A percentile compares a stretch with the other conserved stretches of the same genome.
These are phyloP conservation scores for Diaporthe amygdali DNA, from an alignment of 2,329 filamentous ascomycete genomes.

Conservation along the genomic window DNA sequence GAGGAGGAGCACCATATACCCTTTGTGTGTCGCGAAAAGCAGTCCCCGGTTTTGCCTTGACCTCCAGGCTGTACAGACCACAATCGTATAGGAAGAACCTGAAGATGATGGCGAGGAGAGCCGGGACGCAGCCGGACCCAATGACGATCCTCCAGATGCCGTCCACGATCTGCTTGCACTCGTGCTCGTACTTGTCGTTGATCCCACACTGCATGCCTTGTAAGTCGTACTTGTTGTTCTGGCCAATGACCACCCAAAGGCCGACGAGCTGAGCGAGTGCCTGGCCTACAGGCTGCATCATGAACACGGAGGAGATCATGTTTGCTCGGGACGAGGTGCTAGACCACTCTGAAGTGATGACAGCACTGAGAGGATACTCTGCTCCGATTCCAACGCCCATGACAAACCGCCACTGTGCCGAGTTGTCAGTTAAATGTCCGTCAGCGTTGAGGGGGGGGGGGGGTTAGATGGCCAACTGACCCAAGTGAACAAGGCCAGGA, in stretches of 20 bases:
- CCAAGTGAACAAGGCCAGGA: slow-evolving; percentile 56
- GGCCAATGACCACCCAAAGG: slow-evolving; percentile 55
- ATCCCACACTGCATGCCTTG: slow-evolving; percentile 54
- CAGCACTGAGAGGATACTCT: slow-evolving; percentile 70
- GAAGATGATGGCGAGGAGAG: slow-evolving; percentile 67
- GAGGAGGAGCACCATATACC: slow-evolving; percentile 54
- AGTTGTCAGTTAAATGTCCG: neutral
- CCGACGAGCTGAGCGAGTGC: slow-evolving; percentile 68
- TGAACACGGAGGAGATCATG: slow-evolving; percentile 72
- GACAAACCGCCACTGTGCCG: slow-evolving; percentile 54
- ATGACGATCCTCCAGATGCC: slow-evolving; percentile 72
- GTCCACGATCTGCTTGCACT: slow-evolving; percentile 57
- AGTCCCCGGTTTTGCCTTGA: slow-evolving; percentile 64
- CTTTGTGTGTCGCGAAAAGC: slow-evolving; percentile 65
- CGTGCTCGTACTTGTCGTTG: slow-evolving; percentile 47
- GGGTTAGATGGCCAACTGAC: slow-evolving; percentile 38
- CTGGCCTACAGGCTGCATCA: slow-evolving; percentile 73
- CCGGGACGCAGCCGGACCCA: slow-evolving; percentile 68
- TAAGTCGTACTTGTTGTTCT: slow-evolving; percentile 46
- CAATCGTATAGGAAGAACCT: slow-evolving; percentile 71
- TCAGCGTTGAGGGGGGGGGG: neutral
- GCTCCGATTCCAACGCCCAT: slow-evolving; percentile 67
- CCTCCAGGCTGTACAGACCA: slow-evolving; percentile 68
- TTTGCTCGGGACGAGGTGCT: slow-evolving; percentile 68
- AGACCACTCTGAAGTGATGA: slow-evolving; percentile 71